These are phyloP conservation scores for Gloeopeniophorella convolvens DNA, from an alignment of 768 basidiomycete species.

Conservation along the genomic window DNA sequence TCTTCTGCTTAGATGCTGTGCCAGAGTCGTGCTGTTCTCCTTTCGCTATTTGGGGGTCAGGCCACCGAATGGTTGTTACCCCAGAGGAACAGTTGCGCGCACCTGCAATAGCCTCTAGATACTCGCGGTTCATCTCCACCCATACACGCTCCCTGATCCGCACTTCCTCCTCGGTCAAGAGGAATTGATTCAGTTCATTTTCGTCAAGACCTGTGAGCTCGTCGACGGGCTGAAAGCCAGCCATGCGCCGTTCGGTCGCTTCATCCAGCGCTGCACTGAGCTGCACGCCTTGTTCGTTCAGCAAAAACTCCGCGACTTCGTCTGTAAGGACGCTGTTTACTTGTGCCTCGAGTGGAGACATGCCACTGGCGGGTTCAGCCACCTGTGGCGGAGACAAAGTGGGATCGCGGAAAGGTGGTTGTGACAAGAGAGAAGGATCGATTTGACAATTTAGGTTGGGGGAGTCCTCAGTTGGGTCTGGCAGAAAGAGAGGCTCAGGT, in stretches of 20 bases:
- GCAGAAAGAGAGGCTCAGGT: conserved; percentile 29
- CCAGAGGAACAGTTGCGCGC: too few species aligned
- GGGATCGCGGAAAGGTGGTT: background rate
- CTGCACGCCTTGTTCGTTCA: conserved; percentile 52
- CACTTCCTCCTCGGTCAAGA: conserved; percentile 74
- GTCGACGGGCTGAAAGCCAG: conserved; percentile 42
- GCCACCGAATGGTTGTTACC: conserved; percentile 8
- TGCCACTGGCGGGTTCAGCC: conserved; percentile 7
- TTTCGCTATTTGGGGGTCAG: conserved; percentile 47
- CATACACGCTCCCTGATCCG: conserved; percentile 85
- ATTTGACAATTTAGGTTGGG: background rate
- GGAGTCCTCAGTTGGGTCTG: conserved; percentile 28
- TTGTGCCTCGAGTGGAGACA: conserved; percentile 48
- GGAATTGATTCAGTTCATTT: conserved; percentile 77
- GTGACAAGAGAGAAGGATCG: conserved; percentile 5
- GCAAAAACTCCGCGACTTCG: conserved; percentile 64
- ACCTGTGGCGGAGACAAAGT: background rate
- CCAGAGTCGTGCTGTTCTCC: conserved; percentile 42
- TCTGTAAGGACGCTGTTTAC: conserved; percentile 57
- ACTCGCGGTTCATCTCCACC: conserved; percentile 91
- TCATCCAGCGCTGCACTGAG: conserved; percentile 59
- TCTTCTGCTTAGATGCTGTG: conserved; percentile 51
- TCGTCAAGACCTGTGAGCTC: conserved; percentile 81
- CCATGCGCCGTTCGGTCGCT: conserved; percentile 55
- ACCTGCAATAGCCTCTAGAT: conserved; percentile 85